Evolutionary conservation across 495 filamentous ascomycete genomes (phyloP).

Genomic region (Penicillium goetzii): DNA sequence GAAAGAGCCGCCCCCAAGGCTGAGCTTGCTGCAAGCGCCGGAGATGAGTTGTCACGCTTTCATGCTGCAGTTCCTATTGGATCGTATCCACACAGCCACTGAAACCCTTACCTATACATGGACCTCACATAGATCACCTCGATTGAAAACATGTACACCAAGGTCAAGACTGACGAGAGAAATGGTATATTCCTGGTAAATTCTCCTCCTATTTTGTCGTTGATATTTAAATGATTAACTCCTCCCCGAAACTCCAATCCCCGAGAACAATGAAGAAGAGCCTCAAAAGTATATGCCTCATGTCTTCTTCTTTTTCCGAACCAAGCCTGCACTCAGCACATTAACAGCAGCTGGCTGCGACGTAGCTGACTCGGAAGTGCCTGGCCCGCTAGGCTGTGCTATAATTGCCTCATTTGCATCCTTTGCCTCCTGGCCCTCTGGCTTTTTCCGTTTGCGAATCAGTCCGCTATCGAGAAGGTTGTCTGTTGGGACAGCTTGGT

Average conservation of each 20-base stretch:
- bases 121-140: not conserved
- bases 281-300: constrained; percentile 8
- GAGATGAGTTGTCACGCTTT: not conserved
- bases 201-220: not conserved
- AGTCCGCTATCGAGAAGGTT: constrained; percentile 48
- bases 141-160: not conserved
- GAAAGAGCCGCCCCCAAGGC: not conserved
- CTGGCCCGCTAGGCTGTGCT: constrained; percentile 21
- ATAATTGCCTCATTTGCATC: constrained; percentile 18
- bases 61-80: not conserved
- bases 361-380: constrained; percentile 34
- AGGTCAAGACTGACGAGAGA: not conserved
- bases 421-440: constrained; percentile 35
- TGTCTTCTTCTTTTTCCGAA: constrained; percentile 70
- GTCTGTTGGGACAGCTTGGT: constrained; percentile 40
- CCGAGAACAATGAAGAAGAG: not conserved
- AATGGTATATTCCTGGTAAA: not conserved
- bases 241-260: not conserved
- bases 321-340: constrained; percentile 58
- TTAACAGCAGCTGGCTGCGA: constrained; percentile 52
- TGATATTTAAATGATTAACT: not conserved
- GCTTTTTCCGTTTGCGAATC: constrained; percentile 59
- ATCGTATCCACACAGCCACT: not conserved
- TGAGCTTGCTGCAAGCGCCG: not conserved
- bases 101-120: not conserved